phyloP scores from a whole-genome alignment of 225 moss, liverwort and hornwort genomes.

The Sphagnum tenellum region DNA sequence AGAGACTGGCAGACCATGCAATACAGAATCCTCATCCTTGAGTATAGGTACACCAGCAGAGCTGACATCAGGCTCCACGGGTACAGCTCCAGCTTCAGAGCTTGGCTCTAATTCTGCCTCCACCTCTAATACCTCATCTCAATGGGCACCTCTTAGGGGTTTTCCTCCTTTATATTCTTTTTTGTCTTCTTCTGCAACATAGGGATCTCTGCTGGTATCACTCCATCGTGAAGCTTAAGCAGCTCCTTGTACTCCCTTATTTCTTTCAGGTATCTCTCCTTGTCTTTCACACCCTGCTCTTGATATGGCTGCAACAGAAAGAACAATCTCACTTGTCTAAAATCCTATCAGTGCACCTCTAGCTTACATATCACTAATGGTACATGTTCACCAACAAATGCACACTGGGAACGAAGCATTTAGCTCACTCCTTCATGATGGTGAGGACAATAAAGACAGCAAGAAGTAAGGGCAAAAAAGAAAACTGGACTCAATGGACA shows the following conservation, averaged over 20 bases:
- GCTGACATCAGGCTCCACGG: conserved; percentile 1
- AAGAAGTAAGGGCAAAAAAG: too few species aligned
- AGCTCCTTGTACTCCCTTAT: conserved; percentile 52
- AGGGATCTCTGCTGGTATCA: conserved; percentile 9
- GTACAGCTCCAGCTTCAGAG: conserved; percentile 5
- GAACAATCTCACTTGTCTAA: neutral
- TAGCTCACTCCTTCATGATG: too few species aligned
- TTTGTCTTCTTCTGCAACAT: conserved; percentile 4
- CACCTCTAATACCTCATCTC: conserved; percentile 8
- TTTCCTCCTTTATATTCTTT: conserved; percentile 11
- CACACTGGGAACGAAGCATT: too few species aligned
- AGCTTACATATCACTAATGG: too few species aligned
- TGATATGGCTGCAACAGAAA: conserved; percentile 68
- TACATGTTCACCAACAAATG: too few species aligned
- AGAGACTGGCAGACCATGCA: neutral
- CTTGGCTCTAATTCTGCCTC: conserved; percentile 16
- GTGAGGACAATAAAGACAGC: too few species aligned
- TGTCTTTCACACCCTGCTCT: conserved; percentile 75
- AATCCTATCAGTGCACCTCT: too few species aligned
- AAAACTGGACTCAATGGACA: neutral
- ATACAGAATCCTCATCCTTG: conserved; percentile 1
- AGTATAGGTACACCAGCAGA: neutral
- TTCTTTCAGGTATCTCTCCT: conserved; percentile 63
- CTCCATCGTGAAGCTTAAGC: conserved; percentile 17
- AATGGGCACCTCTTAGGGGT: conserved; percentile 11